Evolutionary conservation across 495 filamentous ascomycete genomes (phyloP).

Genomic region (Lentithecium fluviatile): DNA sequence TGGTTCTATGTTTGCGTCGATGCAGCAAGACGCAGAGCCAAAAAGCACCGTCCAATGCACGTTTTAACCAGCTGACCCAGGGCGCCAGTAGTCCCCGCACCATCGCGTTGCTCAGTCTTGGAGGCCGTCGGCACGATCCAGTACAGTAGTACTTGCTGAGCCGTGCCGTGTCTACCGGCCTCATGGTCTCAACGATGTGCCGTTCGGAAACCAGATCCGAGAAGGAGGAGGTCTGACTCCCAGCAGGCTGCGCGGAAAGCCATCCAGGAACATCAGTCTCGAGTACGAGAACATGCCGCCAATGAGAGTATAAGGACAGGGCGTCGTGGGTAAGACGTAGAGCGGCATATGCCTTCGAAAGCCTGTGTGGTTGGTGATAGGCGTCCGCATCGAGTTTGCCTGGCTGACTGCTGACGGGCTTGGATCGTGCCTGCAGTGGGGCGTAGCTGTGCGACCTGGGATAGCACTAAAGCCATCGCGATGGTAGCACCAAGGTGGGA

Average conservation of each 20-base stretch:
- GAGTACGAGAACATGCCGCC: background rate
- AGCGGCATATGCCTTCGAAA: background rate
- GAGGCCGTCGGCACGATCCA: background rate
- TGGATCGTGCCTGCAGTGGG: background rate
- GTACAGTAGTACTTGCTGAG: too few relatives aligned
- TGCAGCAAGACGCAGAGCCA: background rate
- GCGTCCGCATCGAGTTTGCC: background rate
- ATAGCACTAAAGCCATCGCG: background rate
- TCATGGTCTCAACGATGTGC: too few relatives aligned
- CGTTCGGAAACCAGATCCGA: too few relatives aligned
- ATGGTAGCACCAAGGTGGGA: background rate
- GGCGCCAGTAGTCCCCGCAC: background rate
- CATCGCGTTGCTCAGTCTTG: background rate
- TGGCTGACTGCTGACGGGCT: background rate
- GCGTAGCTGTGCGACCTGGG: background rate
- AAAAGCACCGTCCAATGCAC: background rate
- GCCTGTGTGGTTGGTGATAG: background rate
- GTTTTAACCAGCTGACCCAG: background rate
- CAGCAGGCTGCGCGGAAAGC: background rate
- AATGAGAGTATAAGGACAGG: background rate
- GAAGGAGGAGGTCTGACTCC: too few relatives aligned
- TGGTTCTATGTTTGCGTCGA: too few relatives aligned
- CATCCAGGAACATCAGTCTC: background rate
- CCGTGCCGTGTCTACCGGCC: too few relatives aligned
- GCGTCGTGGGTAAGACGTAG: background rate